Conservation (phyloP, 495 filamentous ascomycete species). For the Tuber borchii region DNA sequence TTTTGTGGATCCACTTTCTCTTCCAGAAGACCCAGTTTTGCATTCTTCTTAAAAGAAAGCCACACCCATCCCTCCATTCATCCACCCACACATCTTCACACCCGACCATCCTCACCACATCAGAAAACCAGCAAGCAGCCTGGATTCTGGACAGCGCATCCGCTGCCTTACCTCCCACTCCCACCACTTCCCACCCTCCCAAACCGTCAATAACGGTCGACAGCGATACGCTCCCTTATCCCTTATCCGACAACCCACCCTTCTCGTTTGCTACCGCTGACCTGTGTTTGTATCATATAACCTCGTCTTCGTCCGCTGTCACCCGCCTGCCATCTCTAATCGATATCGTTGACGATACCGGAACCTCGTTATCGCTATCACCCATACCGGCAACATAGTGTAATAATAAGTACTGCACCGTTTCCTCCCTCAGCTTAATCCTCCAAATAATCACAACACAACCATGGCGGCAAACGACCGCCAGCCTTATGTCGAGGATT, state of each 20-base stretch:
- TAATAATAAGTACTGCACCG: constrained; percentile 29
- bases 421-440: constrained; percentile 7
- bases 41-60: constrained; percentile 23
- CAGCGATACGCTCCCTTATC: constrained; percentile 36
- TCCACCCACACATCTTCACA: constrained; percentile 33
- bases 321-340: constrained; percentile 32
- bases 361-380: constrained; percentile 25
- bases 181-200: constrained; percentile 24
- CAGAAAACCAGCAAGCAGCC: not conserved
- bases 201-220: constrained; percentile 26
- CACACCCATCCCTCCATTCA: constrained; percentile 22
- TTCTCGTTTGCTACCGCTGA: constrained; percentile 16
- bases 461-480: constrained; percentile 10
- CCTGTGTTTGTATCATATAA: constrained; percentile 30
- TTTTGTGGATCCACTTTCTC: constrained; percentile 7
- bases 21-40: constrained; percentile 31
- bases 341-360: constrained; percentile 40
- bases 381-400: constrained; percentile 27
- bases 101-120: not conserved
- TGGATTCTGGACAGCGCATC: constrained; percentile 5
- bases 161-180: constrained; percentile 1
- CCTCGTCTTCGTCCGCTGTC: constrained; percentile 20
- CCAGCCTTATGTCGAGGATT: constrained; percentile 41
- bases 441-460: constrained; percentile 11
- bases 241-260: constrained; percentile 28